Evolutionary conservation across 805 yeast species (phyloP).

Genomic region (Spathaspora gorwiae): DNA sequence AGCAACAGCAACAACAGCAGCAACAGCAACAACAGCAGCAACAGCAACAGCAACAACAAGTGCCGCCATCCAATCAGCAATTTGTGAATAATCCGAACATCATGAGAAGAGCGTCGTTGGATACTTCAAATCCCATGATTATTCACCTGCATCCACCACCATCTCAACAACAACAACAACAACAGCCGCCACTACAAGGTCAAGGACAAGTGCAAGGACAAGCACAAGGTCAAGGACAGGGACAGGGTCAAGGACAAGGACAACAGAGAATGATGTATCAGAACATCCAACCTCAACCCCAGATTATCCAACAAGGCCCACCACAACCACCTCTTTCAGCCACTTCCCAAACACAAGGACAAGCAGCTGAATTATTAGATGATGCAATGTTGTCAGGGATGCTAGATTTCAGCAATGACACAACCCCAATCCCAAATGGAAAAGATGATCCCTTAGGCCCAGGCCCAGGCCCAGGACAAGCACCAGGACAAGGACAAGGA

Average conservation of each 20-base stretch:
- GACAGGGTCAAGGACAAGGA: neutral
- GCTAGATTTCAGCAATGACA: constrained; percentile 1
- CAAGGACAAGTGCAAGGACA: too few relatives aligned
- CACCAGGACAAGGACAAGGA: constrained; percentile 9
- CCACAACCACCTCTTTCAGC: constrained; percentile 2
- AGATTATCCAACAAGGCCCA: neutral
- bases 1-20: constrained; percentile 7
- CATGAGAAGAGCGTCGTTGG: constrained; percentile 2
- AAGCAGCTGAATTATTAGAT: constrained; percentile 3
- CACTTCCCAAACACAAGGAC: constrained; percentile 4
- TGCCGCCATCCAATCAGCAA: neutral
- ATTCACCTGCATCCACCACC: constrained; percentile 5
- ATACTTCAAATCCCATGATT: constrained; percentile 2
- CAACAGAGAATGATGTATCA: constrained; percentile 2
- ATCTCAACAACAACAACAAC: neutral
- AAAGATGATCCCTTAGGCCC: neutral
- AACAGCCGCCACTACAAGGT: neutral
- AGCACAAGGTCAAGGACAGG: neutral
- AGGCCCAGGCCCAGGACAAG: constrained; percentile 8
- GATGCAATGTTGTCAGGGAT: constrained; percentile 2
- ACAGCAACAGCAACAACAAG: constrained; percentile 5
- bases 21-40: constrained; percentile 9
- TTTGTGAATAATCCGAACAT: neutral
- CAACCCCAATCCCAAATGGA: neutral
- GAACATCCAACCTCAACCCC: neutral